Base-by-base conservation (phyloP, 1,284 basidiomycete genomes). In the Rhodotorula sp. region DNA sequence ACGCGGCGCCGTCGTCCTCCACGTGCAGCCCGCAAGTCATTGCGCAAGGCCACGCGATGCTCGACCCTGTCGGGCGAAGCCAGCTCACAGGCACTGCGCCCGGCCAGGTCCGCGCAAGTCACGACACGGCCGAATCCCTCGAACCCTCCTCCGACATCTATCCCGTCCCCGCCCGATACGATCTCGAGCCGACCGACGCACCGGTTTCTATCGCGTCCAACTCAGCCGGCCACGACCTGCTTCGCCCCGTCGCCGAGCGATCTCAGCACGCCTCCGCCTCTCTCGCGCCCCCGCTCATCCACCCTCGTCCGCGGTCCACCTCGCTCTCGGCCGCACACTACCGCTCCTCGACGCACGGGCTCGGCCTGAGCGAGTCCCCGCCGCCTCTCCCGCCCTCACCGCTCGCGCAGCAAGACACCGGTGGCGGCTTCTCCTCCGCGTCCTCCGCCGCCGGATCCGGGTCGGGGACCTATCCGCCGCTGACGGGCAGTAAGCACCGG, bases 251-350 rank as follows among this genome's bases (percentile, higher is more conserved):
- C 42, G 70, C 66, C 7, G 49, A 41, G 7, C 58, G 66, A 44
- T 25, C 23, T 7, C 52, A 44, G 23, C 49, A 50, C 44, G n/a
- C 59, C 58, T n/a, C 54, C 4, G 17, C 55, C 27, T 44, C 58
- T n/a, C 34, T 45, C 48, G 45, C 44, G 7, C 62, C 62, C 3
- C 61, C 54, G 1, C 42, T 68, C 42, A 17, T 62, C 10, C 46
- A 58, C 42, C 66, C 70, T 3, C 66, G 70, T 14, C 63, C 70
- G 46, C 62, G 66, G n/a, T 71, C 70, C 4, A 67, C 66, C 9
- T 67, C 66, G 8, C 66, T 64, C 34, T 67, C 70, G 13, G 52
- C 46, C 7, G 23, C 54, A 2, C 23, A 54, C 13, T 58, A 46
- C 44, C 57, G 57, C 25, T 41, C 57, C 9, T 41, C 57, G 16